Conservation (phyloP, 768 basidiomycete species). For the Rhodotorula sphaerocarpa region DNA sequence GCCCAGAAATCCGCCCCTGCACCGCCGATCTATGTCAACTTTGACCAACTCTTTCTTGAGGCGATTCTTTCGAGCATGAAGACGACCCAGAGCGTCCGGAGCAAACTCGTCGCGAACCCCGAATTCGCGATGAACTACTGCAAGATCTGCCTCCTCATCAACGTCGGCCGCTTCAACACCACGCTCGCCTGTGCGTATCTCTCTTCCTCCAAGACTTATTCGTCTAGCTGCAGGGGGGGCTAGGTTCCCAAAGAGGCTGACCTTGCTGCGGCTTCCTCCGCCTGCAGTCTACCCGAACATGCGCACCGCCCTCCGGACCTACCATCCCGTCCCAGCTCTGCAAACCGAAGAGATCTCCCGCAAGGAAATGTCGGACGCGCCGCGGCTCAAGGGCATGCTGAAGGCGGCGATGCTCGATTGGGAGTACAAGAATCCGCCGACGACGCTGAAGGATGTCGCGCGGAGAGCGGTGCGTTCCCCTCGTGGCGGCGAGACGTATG, state of each 20-base stretch:
- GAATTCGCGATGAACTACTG: constrained; percentile 60
- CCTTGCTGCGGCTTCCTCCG: constrained; percentile 4
- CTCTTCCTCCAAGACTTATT: no score
- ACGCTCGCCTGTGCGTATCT: constrained; percentile 65
- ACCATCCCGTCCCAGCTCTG: constrained; percentile 66
- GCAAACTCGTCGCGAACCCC: constrained; percentile 61
- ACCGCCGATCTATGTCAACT: constrained; percentile 54
- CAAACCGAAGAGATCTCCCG: constrained; percentile 52
- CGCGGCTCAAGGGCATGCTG: constrained; percentile 66
- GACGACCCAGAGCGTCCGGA: constrained; percentile 61
- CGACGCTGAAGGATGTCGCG: constrained; percentile 56
- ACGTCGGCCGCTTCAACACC: constrained; percentile 71
- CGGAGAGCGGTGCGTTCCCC: constrained; percentile 48
- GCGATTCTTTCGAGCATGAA: constrained; percentile 65
- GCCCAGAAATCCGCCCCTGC: constrained; percentile 2
- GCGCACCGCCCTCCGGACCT: constrained; percentile 66
- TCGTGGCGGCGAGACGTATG: no score
- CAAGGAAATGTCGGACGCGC: constrained; percentile 67
- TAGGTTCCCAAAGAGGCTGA: no score
- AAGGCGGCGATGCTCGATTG: constrained; percentile 55
- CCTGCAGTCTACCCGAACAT: constrained; percentile 65
- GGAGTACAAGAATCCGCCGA: constrained; percentile 52
- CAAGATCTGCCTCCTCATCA: constrained; percentile 65
- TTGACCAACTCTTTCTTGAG: constrained; percentile 74
- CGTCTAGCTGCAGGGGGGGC: no score